phyloP scores from a whole-genome alignment of 2,329 filamentous ascomycete genomes.

The Zymoseptoria passerinii region DNA sequence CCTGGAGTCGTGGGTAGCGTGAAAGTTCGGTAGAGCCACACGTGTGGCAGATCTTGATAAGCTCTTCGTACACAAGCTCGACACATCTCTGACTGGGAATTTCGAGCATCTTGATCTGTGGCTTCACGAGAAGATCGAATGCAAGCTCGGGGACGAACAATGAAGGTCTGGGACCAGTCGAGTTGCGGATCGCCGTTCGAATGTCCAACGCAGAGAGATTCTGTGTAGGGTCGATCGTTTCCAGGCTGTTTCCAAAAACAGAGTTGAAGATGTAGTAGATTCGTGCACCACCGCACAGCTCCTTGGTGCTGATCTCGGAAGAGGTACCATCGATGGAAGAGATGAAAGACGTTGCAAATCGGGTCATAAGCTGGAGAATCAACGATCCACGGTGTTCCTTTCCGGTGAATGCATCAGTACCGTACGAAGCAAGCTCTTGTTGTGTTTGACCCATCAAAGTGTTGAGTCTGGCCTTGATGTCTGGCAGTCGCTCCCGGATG shows the following conservation, averaged over 20 bases:
- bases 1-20: slow-evolving; percentile 85
- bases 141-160: slow-evolving; percentile 96
- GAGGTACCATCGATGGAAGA: slow-evolving; percentile 98
- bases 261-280: slow-evolving; percentile 99
- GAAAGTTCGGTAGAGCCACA: slow-evolving; percentile 92
- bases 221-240: slow-evolving; percentile 90
- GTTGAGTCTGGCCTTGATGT: slow-evolving; percentile 96
- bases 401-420: slow-evolving; percentile 93
- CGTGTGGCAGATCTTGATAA: slow-evolving; percentile 99
- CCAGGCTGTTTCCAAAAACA: slow-evolving; percentile 91
- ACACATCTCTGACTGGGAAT: slow-evolving; percentile 93
- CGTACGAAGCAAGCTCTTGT: slow-evolving; percentile 94
- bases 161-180: slow-evolving; percentile 88
- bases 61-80: slow-evolving; percentile 94
- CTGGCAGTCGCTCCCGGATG: slow-evolving; percentile 88
- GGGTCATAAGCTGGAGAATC: slow-evolving; percentile 94
- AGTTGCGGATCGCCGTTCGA: slow-evolving; percentile 94
- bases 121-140: slow-evolving; percentile 94
- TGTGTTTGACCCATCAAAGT: slow-evolving; percentile 99
- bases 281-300: slow-evolving; percentile 84
- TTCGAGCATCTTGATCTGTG: slow-evolving; percentile 94
- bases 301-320: slow-evolving; percentile 96
- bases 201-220: slow-evolving; percentile 95
- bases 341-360: slow-evolving; percentile 95
- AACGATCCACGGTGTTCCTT: slow-evolving; percentile 94